Evolutionary conservation across 2,329 filamentous ascomycete species (phyloP).

Genomic region (Lasiodiplodia gonubiensis): DNA sequence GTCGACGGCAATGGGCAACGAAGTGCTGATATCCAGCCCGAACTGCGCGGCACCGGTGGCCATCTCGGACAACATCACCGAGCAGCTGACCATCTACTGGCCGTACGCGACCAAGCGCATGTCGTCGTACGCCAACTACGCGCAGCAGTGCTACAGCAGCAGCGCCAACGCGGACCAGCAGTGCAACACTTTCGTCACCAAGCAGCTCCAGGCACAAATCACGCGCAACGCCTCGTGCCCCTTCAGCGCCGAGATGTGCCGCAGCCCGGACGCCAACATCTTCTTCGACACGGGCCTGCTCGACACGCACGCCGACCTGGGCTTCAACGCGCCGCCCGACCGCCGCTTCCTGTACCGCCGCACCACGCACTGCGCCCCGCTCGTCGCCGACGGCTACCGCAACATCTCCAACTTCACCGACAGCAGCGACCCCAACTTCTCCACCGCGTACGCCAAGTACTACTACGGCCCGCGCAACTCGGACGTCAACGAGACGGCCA

Average conservation of each 20-base stretch:
- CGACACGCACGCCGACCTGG: constrained; percentile 37
- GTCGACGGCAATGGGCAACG: constrained; percentile 39
- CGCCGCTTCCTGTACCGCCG: constrained; percentile 32
- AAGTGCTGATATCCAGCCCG: constrained; percentile 39
- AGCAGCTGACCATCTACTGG: not conserved
- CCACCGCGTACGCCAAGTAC: constrained; percentile 5
- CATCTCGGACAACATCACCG: not conserved
- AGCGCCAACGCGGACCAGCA: not conserved
- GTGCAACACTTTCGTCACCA: constrained; percentile 28
- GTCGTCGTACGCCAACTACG: constrained; percentile 14
- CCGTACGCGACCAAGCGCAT: constrained; percentile 25
- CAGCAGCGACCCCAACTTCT: not conserved
- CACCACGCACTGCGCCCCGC: constrained; percentile 23
- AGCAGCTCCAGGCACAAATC: not conserved
- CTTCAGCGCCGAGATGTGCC: constrained; percentile 34
- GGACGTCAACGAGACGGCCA: not conserved
- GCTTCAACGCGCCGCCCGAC: constrained; percentile 36
- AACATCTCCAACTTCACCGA: constrained; percentile 1
- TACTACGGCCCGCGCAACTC: not conserved
- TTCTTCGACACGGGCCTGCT: constrained; percentile 35
- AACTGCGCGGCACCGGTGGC: constrained; percentile 34
- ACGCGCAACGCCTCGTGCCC: constrained; percentile 33
- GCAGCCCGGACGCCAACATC: constrained; percentile 29
- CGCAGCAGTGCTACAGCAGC: constrained; percentile 26
- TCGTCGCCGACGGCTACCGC: constrained; percentile 17